These are phyloP conservation scores for Ascochyta rabiei DNA, from an alignment of 2,329 filamentous ascomycete species.

Conservation along the genomic window DNA sequence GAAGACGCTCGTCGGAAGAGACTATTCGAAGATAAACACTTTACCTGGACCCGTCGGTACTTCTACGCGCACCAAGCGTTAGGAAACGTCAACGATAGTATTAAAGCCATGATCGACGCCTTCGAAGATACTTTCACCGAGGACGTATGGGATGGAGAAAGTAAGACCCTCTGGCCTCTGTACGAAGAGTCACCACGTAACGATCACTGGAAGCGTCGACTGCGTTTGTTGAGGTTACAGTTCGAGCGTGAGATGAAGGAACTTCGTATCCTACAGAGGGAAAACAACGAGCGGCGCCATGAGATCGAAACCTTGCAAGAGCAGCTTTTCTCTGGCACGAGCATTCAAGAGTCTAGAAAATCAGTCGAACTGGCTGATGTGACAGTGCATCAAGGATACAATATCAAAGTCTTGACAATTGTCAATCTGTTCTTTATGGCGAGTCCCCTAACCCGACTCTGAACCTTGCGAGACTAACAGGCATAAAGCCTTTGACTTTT, in stretches of 20 bases:
- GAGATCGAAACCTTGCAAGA: constrained; percentile 65
- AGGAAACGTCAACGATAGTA: constrained; percentile 64
- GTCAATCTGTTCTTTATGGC: constrained; percentile 65
- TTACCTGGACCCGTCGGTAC: constrained; percentile 66
- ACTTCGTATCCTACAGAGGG: constrained; percentile 54
- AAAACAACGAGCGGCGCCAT: constrained; percentile 61
- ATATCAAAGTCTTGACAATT: constrained; percentile 64
- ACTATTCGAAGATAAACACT: constrained; percentile 66
- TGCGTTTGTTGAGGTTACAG: constrained; percentile 55
- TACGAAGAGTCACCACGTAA: constrained; percentile 55
- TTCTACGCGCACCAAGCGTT: constrained; percentile 69
- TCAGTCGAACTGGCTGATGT: constrained; percentile 62
- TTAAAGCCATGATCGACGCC: constrained; percentile 63
- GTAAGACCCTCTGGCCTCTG: constrained; percentile 63
- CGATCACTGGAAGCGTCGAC: constrained; percentile 56
- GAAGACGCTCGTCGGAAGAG: constrained; percentile 61
- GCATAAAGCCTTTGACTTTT: constrained; percentile 59
- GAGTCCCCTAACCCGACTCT: neutral
- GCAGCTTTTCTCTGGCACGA: constrained; percentile 68
- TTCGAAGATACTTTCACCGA: constrained; percentile 65
- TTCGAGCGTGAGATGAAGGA: constrained; percentile 60
- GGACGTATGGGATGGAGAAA: constrained; percentile 63
- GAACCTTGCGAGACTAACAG: neutral
- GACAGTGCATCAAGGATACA: constrained; percentile 64
- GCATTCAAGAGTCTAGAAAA: constrained; percentile 65